phyloP scores from a whole-genome alignment of 306 rosid genomes.

The Glycine latifolia region DNA sequence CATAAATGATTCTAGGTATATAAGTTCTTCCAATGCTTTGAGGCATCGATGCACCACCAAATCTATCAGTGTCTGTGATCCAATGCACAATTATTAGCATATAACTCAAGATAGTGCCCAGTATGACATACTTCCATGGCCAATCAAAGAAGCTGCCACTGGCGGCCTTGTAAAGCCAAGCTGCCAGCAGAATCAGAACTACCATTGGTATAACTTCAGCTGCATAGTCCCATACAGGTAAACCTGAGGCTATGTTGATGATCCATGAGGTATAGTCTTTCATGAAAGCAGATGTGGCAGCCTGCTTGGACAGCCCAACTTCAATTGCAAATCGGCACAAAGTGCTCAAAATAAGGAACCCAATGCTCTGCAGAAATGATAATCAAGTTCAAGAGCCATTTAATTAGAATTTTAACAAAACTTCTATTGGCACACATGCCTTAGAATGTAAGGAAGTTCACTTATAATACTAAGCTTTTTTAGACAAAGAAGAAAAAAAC shows the following conservation, averaged over 20 bases:
- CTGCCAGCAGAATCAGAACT: conserved; percentile 66
- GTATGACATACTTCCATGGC: conserved; percentile 61
- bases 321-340: conserved; percentile 84
- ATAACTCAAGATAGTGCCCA: conserved; percentile 71
- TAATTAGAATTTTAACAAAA: conserved; percentile 35
- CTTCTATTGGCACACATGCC: conserved; percentile 24
- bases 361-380: conserved; percentile 68
- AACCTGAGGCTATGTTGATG: conserved; percentile 55
- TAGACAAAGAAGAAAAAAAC: conserved; percentile 40
- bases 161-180: conserved; percentile 67
- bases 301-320: conserved; percentile 88
- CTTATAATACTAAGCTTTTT: conserved; percentile 31
- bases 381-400: conserved; percentile 28
- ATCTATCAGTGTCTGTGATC: conserved; percentile 63
- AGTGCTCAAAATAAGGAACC: conserved; percentile 80
- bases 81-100: conserved; percentile 69
- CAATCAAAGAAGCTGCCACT: conserved; percentile 51
- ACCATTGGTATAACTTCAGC: conserved; percentile 69
- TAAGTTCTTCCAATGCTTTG: conserved; percentile 63
- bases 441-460: conserved; percentile 22
- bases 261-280: conserved; percentile 74
- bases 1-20: conserved; percentile 76
- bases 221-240: conserved; percentile 68
- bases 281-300: conserved; percentile 78
- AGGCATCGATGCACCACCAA: conserved; percentile 53